A percentile compares a stretch with the other conserved stretches of the same genome.
Evolutionary conservation across 768 basidiomycete species (phyloP).

Genomic region (Termitomyces sp.): DNA sequence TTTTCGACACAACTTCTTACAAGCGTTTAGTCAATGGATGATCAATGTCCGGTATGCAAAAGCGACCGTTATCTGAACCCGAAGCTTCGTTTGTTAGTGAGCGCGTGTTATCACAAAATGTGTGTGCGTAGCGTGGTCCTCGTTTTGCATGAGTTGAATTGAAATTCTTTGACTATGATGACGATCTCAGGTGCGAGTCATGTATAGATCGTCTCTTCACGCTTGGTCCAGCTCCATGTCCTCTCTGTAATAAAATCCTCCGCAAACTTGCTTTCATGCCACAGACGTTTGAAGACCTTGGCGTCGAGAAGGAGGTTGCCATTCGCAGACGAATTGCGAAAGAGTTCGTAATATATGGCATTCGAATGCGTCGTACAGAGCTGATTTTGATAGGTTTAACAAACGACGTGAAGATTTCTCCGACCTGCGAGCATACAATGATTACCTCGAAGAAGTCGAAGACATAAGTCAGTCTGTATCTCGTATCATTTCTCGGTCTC

Average conservation of each 20-base stretch:
- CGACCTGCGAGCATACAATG: slow-evolving; percentile 77
- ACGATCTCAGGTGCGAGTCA: slow-evolving; percentile 79
- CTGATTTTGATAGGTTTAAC: slow-evolving; percentile 65
- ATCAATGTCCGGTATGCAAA: slow-evolving; percentile 96
- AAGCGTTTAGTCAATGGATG: slow-evolving; percentile 67
- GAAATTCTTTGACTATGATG: neutral
- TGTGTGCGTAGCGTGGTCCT: slow-evolving; percentile 27
- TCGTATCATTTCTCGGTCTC: slow-evolving; percentile 3
- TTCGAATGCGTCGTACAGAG: neutral
- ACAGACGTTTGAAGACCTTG: slow-evolving; percentile 90
- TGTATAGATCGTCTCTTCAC: slow-evolving; percentile 97
- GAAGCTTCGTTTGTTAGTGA: slow-evolving; percentile 88
- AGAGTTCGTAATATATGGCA: slow-evolving; percentile 48
- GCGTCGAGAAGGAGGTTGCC: slow-evolving; percentile 92
- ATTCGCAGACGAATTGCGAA: slow-evolving; percentile 82
- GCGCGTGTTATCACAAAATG: slow-evolving; percentile 99
- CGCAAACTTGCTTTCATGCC: slow-evolving; percentile 93
- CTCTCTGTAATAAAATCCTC: slow-evolving; percentile 82
- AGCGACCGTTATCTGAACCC: slow-evolving; percentile 95
- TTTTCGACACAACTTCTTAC: neutral
- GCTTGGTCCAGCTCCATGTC: slow-evolving; percentile 93
- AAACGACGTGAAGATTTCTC: slow-evolving; percentile 88
- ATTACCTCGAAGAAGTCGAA: slow-evolving; percentile 95
- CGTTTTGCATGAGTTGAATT: neutral
- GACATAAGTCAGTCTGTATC: slow-evolving; percentile 51